These are phyloP conservation scores for Adansonia gregorii DNA, from an alignment of 441 rosid genomes.

Conservation along the genomic window DNA sequence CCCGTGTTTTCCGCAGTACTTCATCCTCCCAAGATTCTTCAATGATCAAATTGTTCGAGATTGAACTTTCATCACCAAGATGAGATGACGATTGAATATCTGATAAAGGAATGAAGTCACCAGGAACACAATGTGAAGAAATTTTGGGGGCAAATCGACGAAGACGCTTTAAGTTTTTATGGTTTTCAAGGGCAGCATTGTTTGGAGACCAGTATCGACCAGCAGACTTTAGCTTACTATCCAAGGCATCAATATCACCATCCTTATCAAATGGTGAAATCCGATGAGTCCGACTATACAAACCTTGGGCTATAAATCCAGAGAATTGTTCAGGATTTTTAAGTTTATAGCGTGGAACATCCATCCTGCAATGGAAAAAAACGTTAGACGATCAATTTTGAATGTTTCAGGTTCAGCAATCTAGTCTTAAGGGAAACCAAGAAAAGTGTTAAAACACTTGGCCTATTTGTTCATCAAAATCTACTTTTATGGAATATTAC, in stretches of 20 bases:
- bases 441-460: background rate
- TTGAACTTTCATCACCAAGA: slow-evolving; percentile 37
- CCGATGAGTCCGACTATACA: slow-evolving; percentile 41
- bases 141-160: slow-evolving; percentile 50
- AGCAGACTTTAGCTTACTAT: slow-evolving; percentile 61
- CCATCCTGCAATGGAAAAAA: slow-evolving; percentile 63
- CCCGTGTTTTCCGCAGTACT: slow-evolving; percentile 74
- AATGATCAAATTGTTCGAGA: slow-evolving; percentile 37
- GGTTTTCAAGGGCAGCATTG: slow-evolving; percentile 68
- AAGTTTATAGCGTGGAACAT: slow-evolving; percentile 75
- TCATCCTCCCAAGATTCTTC: slow-evolving; percentile 98
- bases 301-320: slow-evolving; percentile 39
- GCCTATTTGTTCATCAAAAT: background rate
- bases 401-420: slow-evolving; percentile 22
- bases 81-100: slow-evolving; percentile 43
- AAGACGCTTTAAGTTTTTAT: slow-evolving; percentile 62
- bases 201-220: slow-evolving; percentile 90
- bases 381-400: background rate
- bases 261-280: slow-evolving; percentile 56
- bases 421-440: background rate
- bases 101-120: slow-evolving; percentile 66
- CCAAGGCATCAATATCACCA: slow-evolving; percentile 69
- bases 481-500: background rate
- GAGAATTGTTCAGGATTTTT: slow-evolving; percentile 44
- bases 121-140: slow-evolving; percentile 37